Base-by-base conservation (phyloP, 2,329 filamentous ascomycete species). In the Orbilia ellipsospora region DNA sequence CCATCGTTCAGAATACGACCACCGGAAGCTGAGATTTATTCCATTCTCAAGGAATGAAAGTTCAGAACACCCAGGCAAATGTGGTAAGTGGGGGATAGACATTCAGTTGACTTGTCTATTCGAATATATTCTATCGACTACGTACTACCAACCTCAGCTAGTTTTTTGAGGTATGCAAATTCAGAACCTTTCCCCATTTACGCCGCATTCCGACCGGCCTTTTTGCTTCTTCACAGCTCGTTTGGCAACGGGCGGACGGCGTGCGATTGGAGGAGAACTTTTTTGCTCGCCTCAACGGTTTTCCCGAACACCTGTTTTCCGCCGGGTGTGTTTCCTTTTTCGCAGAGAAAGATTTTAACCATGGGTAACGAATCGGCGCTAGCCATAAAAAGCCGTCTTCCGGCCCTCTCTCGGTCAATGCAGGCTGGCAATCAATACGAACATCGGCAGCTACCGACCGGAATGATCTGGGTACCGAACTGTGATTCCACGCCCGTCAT, bases 321-420 rank as follows among this genome's bases (percentile, higher is more conserved):
- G 51, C 69, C 70, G 70, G 70, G 62, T 63, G 70, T 68, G 65
- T 74, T 67, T 74, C 70, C 70, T 62, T 51, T 68, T 74, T 68
- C 42, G 70, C 64, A 16, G 31, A 45, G 51, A 57, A 63, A 63
- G 59, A 74, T 67, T 67, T 51, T 31, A 56, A 64, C 31, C 70
- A 74, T 62, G 62, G 70, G 63, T 74, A 54, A 63, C 6, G 31
- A 57, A 74, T 74, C 70, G 70, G 60, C 70, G 54, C 70, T 74
- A 74, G 51, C 48, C 67, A 12, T 23, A 54, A 72, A 52, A 4
- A 18, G 48, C 26, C 26, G 61, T 23, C 63, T 12, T 13, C 52
- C 4, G 52, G 26, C 18, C 57, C 20, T 18, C 18, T 8, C 10
- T 31, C 48, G 18, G 23, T 44, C 60, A 72, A 72, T 6, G 31